These are phyloP conservation scores for Harrya chromipes DNA, from an alignment of 768 basidiomycete species.

Conservation along the genomic window DNA sequence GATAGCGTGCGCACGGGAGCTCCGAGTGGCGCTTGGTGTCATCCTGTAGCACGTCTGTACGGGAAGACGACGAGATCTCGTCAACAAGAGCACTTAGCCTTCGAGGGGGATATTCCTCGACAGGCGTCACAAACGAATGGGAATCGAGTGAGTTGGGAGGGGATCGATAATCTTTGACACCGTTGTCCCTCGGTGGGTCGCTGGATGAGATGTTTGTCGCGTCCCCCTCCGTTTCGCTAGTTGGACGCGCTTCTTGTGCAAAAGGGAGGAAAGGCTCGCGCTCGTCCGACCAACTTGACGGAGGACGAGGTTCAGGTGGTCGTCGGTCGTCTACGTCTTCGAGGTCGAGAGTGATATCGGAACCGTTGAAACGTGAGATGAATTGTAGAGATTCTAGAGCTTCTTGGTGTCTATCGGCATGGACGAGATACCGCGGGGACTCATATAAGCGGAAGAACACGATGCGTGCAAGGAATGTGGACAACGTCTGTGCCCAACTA, in stretches of 20 bases:
- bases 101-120: slow-evolving; percentile 27
- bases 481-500: too few species aligned
- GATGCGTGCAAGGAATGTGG: slow-evolving; percentile 86
- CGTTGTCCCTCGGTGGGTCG: slow-evolving; percentile 18
- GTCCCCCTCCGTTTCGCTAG: slow-evolving; percentile 15
- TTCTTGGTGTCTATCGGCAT: slow-evolving; percentile 80
- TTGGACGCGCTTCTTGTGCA: slow-evolving; percentile 11
- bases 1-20: background rate
- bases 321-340: slow-evolving; percentile 62
- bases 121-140: slow-evolving; percentile 21
- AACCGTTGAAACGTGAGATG: slow-evolving; percentile 86
- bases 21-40: slow-evolving; percentile 17
- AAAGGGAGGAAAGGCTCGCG: slow-evolving; percentile 28
- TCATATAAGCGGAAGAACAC: slow-evolving; percentile 91
- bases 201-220: background rate
- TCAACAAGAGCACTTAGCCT: slow-evolving; percentile 25
- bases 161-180: slow-evolving; percentile 27
- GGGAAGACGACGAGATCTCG: slow-evolving; percentile 23
- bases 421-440: slow-evolving; percentile 90
- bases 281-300: slow-evolving; percentile 20
- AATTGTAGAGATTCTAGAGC: slow-evolving; percentile 79
- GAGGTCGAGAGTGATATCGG: slow-evolving; percentile 59
- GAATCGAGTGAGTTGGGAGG: slow-evolving; percentile 30
- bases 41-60: slow-evolving; percentile 3
- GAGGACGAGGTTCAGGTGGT: slow-evolving; percentile 20